Base-by-base conservation (phyloP, 306 rosid genomes). In the Leucaena leucocephala region DNA sequence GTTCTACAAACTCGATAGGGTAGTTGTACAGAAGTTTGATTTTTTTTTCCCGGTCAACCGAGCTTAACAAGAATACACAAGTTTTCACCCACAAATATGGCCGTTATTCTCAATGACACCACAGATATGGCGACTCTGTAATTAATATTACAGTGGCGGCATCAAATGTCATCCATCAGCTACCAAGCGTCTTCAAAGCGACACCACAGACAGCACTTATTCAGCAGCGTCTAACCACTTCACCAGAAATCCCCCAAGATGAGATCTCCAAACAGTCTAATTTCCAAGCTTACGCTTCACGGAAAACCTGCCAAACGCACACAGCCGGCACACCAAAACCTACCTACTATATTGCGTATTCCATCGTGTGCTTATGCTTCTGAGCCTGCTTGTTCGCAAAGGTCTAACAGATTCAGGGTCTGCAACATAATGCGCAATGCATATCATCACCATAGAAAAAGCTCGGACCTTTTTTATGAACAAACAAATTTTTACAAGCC, bases 271-370 rank as follows among this genome's bases (percentile, higher is more conserved):
- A 68, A 84, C 82, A 81, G 88, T 82, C 81, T 86, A 81, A 70
- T 82, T 84, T 84, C 86, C 88, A 91, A 96, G 99, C 98, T 93
- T 96, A 87, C 99, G 97, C 99, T 90, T 88, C 85, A 78, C 61
- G 93, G 91, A 90, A 92, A 89, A 90, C 86, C 93, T 86, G 91
- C 80, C 84, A 69, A 84, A 81, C 86, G 61, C 91, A 85, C 91
- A 86, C 90, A 86, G 84, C 88, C 76, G 76, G 78, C 87, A 79
- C 91, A 87, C 88, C 82, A 81, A 85, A 89, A 84, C 86, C 92
- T 84, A 82, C 82, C 81, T 50, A 78, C 73, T 45, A 46, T 50
- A 70, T 80, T 72, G 83, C 88, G 79, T 43, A 75, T 49, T 43
- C 74, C 62, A 0, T 35, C 45, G 85, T 68, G 72, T 72, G 82